Conservation (phyloP, 257 asterid species). For the Salvia miltiorrhiza region DNA sequence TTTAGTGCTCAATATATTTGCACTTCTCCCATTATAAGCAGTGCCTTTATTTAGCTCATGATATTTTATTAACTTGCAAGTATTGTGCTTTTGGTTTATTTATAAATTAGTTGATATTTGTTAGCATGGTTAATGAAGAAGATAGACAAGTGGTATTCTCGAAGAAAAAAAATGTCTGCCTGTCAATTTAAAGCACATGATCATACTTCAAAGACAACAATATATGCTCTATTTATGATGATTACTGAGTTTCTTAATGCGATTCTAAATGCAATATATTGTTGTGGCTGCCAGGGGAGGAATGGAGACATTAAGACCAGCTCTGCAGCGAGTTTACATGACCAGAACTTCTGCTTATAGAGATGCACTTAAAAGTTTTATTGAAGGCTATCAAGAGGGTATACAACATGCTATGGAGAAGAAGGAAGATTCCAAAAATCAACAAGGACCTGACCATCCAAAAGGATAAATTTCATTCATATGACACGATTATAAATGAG, state of each 20-base stretch:
- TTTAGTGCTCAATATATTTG: too few species aligned
- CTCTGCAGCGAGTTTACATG: constrained; percentile 89
- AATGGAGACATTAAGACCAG: constrained; percentile 83
- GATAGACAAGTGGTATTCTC: too few species aligned
- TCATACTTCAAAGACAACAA: neutral
- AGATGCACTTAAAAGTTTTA: constrained; percentile 84
- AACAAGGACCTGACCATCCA: constrained; percentile 29
- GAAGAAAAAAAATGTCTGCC: too few species aligned
- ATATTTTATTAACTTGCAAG: neutral
- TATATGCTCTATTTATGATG: constrained; percentile 2
- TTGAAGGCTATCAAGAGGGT: constrained; percentile 95
- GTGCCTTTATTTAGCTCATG: too few species aligned
- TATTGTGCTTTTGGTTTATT: neutral
- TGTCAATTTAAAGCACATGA: too few species aligned
- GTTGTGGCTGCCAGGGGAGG: constrained; percentile 97
- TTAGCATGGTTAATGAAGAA: neutral
- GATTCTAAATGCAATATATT: constrained; percentile 11
- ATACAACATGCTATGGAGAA: constrained; percentile 75
- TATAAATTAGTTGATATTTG: neutral
- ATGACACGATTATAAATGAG: too few species aligned
- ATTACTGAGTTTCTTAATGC: neutral
- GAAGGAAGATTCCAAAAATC: constrained; percentile 43
- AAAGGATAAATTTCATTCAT: constrained; percentile 18
- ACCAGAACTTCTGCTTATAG: constrained; percentile 84
- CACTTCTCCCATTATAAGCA: neutral